phyloP scores from a whole-genome alignment of 2,329 filamentous ascomycete species.

The Coniochaeta sp. region DNA sequence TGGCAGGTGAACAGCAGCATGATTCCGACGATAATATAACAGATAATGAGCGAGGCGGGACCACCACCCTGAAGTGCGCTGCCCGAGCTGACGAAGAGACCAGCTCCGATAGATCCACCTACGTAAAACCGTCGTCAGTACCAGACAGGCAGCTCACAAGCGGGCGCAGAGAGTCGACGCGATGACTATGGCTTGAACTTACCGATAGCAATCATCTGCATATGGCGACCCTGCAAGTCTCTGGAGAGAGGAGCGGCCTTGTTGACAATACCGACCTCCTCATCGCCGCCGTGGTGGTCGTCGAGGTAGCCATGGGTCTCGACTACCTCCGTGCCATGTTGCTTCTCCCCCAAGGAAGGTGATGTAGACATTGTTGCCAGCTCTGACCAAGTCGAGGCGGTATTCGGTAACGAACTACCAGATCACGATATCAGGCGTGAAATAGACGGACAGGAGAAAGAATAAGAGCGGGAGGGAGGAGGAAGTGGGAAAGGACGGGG shows the following conservation, averaged over 20 bases:
- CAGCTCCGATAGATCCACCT: constrained; percentile 40
- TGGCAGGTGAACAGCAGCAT: constrained; percentile 54
- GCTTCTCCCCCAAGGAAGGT: constrained; percentile 13
- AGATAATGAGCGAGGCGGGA: constrained; percentile 40
- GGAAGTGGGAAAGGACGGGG: background rate
- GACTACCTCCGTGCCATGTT: constrained; percentile 1
- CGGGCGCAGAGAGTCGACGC: background rate
- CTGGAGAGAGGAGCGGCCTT: constrained; percentile 24
- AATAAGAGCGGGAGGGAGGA: background rate
- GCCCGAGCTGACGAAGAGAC: constrained; percentile 65
- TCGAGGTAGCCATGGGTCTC: background rate
- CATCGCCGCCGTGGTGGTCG: constrained; percentile 17
- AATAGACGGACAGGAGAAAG: background rate
- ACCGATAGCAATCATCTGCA: constrained; percentile 42
- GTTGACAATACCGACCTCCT: constrained; percentile 27
- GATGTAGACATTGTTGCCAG: background rate
- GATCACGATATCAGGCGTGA: background rate
- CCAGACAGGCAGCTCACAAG: background rate
- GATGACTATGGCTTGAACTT: constrained; percentile 7
- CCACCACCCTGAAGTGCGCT: constrained; percentile 53
- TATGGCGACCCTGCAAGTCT: constrained; percentile 29
- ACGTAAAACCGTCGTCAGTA: background rate
- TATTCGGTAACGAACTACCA: background rate
- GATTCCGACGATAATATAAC: constrained; percentile 47
- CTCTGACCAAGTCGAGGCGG: background rate